Percentiles rank a stretch among this genome's conserved stretches.
Conservation (phyloP, 257 asterid species). For the Datura wrightii region DNA sequence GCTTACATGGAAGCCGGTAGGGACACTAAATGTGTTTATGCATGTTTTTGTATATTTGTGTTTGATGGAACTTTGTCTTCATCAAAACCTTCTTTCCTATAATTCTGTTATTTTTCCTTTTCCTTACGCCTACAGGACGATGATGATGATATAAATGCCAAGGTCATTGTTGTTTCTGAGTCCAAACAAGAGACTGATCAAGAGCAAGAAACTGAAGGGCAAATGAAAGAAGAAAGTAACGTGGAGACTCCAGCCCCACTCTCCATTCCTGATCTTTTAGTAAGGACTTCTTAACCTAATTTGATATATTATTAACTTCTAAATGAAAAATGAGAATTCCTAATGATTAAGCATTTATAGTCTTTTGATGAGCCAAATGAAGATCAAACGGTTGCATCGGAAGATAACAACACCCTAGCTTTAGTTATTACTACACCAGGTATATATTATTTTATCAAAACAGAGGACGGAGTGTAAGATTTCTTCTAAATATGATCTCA, state of each 20-base stretch:
- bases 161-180: constrained; percentile 42
- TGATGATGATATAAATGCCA: constrained; percentile 34
- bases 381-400: constrained; percentile 46
- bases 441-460: constrained; percentile 39
- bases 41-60: too few species aligned
- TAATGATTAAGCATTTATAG: constrained; percentile 41
- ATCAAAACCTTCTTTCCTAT: too few species aligned
- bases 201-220: constrained; percentile 34
- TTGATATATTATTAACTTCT: background rate
- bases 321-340: constrained; percentile 14
- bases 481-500: constrained; percentile 16
- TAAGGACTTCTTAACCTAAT: constrained; percentile 37
- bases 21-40: too few species aligned
- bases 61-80: too few species aligned
- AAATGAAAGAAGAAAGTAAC: constrained; percentile 39
- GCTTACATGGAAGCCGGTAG: constrained; percentile 67
- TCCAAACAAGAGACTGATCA: constrained; percentile 43
- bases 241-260: constrained; percentile 42
- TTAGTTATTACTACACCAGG: constrained; percentile 47
- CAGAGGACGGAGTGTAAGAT: background rate
- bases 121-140: constrained; percentile 50
- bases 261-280: constrained; percentile 69
- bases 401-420: constrained; percentile 37
- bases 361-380: constrained; percentile 61
- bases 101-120: background rate